phyloP scores from a whole-genome alignment of 2,329 filamentous ascomycete genomes.

The Colletotrichum sp. region DNA sequence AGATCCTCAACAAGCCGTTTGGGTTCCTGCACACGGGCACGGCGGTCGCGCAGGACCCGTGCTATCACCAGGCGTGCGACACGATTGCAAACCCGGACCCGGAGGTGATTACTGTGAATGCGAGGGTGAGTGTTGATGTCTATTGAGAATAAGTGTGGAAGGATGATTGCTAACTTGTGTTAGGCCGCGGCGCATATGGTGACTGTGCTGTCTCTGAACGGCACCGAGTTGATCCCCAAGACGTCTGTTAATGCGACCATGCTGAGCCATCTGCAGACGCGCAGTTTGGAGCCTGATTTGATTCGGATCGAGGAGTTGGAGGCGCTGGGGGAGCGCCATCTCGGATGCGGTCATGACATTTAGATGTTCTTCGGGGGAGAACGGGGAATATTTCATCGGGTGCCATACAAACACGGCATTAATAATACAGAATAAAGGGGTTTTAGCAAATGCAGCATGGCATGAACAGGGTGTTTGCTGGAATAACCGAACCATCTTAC shows the following conservation, averaged over 20 bases:
- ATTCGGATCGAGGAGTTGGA: conserved; percentile 35
- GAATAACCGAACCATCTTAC: background rate
- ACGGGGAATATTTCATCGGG: background rate
- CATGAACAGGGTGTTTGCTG: rapidly evolving
- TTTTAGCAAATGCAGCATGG: background rate
- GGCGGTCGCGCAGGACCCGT: conserved; percentile 47
- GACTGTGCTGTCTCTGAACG: conserved; percentile 32
- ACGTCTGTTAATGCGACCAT: conserved; percentile 26
- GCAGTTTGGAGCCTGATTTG: conserved; percentile 22
- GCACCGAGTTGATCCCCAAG: conserved; percentile 36
- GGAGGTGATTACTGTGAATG: conserved; percentile 38
- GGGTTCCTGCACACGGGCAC: conserved; percentile 66
- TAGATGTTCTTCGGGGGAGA: background rate
- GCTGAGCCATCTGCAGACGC: conserved; percentile 23
- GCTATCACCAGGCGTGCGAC: conserved; percentile 44
- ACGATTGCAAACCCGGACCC: conserved; percentile 43
- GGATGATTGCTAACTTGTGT: background rate
- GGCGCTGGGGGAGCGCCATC: conserved; percentile 36
- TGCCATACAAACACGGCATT: background rate
- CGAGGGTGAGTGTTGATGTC: too few relatives aligned
- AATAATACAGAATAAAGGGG: background rate
- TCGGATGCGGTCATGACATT: conserved; percentile 39
- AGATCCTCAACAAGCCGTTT: conserved; percentile 56
- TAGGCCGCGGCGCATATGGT: conserved; percentile 37
- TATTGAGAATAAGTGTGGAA: too few relatives aligned